Base-by-base conservation (phyloP, 306 rosid species). In the Citrullus mucosospermus region DNA sequence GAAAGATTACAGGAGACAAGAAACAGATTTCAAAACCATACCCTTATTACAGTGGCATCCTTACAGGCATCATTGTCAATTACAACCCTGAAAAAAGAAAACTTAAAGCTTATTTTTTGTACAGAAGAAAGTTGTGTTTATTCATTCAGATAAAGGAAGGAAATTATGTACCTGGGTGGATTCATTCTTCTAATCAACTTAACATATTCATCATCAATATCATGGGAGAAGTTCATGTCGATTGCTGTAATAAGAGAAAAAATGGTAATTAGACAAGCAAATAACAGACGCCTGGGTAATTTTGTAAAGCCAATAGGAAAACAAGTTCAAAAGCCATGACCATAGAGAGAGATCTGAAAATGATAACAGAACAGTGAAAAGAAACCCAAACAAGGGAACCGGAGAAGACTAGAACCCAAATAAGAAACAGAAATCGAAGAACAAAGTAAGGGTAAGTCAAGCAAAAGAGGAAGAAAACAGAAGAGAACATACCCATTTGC, bases 161-260 rank as follows among this genome's bases (percentile, higher is more conserved):
- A 48, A 48, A 71, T 71, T 48, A 14, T 1, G 55, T 44, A 87
- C 89, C 89, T 90, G 51, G 99, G 97, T 59, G 97, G 97, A 83
- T 95, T 91, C 97, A 95, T 76, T 88, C 99, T 87, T 80, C 96
- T 80, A 81, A 93, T 86, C 77, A 95, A 91, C 82, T 95, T 95
- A 83, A 82, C 97, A 85, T 89, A 95, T 71, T 95, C 99, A 82
- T 87, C 96, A 81, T 91, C 96, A 91, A 88, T 92, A 86, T 88
- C 90, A 78, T 88, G 82, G 59, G 99, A 89, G 75, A 87, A 91
- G 81, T 89, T 85, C 96, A 88, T 84, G 96, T 84, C 87, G 78
- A 85, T 89, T 80, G 88, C 97, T 62, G 93, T 82, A 76, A 79
- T 67, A 74, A 69, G 22, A 60, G 16, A 6, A 46, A 79, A 32